Conservation (phyloP, 352 stramenopile species). For the Pythium dissotocum region DNA sequence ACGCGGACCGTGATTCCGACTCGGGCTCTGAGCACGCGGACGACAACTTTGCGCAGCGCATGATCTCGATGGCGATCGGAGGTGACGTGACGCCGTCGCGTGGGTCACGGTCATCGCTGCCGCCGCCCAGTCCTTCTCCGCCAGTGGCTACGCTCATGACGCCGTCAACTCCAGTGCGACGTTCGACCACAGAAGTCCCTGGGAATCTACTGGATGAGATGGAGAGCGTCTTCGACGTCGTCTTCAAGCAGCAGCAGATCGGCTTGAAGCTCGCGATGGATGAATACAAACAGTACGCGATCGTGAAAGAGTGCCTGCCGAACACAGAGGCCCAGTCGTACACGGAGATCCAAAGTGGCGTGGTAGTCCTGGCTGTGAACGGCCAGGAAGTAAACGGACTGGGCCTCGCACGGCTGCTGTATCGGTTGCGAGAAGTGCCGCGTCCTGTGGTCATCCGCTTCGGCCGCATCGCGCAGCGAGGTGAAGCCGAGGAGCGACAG, state of each 20-base stretch:
- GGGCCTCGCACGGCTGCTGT: slow-evolving; percentile 71
- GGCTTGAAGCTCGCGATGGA: slow-evolving; percentile 80
- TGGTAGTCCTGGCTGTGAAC: slow-evolving; percentile 84
- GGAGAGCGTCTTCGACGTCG: slow-evolving; percentile 82
- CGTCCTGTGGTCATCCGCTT: slow-evolving; percentile 84
- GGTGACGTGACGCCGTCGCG: slow-evolving; percentile 5
- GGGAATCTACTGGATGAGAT: slow-evolving; percentile 56
- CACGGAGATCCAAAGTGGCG: slow-evolving; percentile 75
- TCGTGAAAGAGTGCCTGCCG: slow-evolving; percentile 85
- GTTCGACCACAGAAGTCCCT: slow-evolving; percentile 1
- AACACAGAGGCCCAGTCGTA: slow-evolving; percentile 72
- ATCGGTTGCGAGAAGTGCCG: slow-evolving; percentile 72
- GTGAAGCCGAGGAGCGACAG: slow-evolving; percentile 33
- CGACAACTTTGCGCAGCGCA: slow-evolving; percentile 23
- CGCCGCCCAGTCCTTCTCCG: slow-evolving; percentile 15
- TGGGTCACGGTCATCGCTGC: slow-evolving; percentile 9
- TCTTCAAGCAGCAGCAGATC: slow-evolving; percentile 86
- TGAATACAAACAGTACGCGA: slow-evolving; percentile 66
- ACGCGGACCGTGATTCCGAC: slow-evolving; percentile 41
- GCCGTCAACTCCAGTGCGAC: slow-evolving; percentile 6
- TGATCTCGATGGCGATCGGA: slow-evolving; percentile 12
- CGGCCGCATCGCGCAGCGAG: slow-evolving; percentile 41
- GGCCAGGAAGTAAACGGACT: slow-evolving; percentile 74
- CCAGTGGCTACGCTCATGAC: slow-evolving; percentile 16
- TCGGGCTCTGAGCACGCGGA: slow-evolving; percentile 57